Evolutionary conservation across 441 rosid genomes (phyloP).

Genomic region (Pelargonium australe): DNA sequence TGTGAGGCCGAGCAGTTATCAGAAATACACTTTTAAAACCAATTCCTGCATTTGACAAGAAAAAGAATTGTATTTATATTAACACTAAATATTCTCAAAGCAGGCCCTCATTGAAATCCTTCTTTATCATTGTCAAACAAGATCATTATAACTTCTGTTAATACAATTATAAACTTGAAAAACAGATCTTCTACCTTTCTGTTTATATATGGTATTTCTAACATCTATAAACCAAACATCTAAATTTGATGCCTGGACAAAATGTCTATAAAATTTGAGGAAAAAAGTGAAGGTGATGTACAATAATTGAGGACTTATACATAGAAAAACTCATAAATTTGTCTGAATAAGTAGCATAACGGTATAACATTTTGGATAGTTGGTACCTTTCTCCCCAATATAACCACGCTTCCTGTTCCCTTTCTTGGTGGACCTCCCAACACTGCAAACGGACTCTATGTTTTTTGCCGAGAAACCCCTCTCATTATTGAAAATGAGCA

Average conservation of each 20-base stretch:
- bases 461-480: slow-evolving; percentile 38
- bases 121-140: background rate
- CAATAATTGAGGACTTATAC: background rate
- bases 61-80: background rate
- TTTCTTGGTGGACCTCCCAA: slow-evolving; percentile 59
- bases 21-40: slow-evolving; percentile 79
- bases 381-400: slow-evolving; percentile 75
- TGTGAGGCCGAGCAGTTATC: slow-evolving; percentile 50
- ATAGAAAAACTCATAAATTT: too few relatives aligned
- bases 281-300: too few relatives aligned
- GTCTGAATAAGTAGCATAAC: background rate
- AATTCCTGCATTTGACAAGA: slow-evolving; percentile 37
- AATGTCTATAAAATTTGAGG: too few relatives aligned
- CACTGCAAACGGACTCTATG: slow-evolving; percentile 19
- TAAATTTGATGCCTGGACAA: too few relatives aligned
- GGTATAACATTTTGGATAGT: background rate
- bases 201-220: too few relatives aligned
- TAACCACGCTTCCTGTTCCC: slow-evolving; percentile 52
- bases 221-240: too few relatives aligned
- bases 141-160: background rate
- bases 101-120: background rate
- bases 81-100: background rate
- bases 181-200: background rate
- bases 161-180: background rate
- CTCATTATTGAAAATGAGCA: slow-evolving; percentile 64